Percentiles rank a stretch among this genome's conserved stretches.
Conservation (phyloP, 306 rosid species). For the Acacia acuminata region DNA sequence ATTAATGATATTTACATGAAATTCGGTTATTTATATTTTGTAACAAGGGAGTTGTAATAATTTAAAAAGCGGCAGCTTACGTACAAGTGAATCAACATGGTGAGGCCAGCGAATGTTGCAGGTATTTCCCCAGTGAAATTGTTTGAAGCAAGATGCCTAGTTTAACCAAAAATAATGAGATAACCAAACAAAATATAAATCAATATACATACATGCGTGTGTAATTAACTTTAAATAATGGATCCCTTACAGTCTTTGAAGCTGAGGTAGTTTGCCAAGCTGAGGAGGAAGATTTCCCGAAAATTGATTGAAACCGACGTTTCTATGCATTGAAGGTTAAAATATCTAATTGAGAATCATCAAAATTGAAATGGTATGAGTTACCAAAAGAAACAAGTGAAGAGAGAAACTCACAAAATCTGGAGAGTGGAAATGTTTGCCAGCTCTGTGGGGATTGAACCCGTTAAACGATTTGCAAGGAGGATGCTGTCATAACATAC, state of each 20-base stretch:
- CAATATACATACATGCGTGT: background rate
- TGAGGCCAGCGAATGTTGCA: background rate
- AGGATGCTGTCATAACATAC: slow-evolving; percentile 38
- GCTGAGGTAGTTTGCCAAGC: slow-evolving; percentile 45
- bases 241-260: slow-evolving; percentile 52
- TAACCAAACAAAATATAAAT: background rate
- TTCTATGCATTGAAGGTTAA: slow-evolving; percentile 25
- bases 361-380: background rate
- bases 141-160: slow-evolving; percentile 43
- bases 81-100: slow-evolving; percentile 18
- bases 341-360: background rate
- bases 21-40: too few species aligned
- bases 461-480: slow-evolving; percentile 47
- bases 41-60: background rate
- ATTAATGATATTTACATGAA: too few species aligned
- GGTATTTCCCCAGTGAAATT: slow-evolving; percentile 23
- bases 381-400: background rate
- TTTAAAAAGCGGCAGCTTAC: slow-evolving; percentile 7
- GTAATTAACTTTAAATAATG: background rate
- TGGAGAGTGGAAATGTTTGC: slow-evolving; percentile 49
- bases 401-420: slow-evolving; percentile 43
- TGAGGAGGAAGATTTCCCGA: slow-evolving; percentile 55
- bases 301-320: slow-evolving; percentile 45
- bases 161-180: background rate
- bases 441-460: slow-evolving; percentile 51